phyloP scores from a whole-genome alignment of 2,329 filamentous ascomycete species.

The Colletotrichum sp. region DNA sequence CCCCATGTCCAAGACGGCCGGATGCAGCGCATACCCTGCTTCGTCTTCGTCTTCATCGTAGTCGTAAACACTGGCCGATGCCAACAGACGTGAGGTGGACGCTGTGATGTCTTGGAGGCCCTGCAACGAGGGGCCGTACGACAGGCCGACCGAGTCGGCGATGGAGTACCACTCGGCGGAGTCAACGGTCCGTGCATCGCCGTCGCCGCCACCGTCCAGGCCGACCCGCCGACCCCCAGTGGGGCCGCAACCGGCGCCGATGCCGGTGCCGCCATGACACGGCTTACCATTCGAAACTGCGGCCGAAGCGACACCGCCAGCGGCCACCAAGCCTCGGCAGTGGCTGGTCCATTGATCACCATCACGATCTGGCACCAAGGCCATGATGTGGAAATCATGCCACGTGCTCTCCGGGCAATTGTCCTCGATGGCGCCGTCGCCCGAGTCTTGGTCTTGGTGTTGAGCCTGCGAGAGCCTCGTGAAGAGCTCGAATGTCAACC shows the following conservation, averaged over 20 bases:
- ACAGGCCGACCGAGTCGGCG: background rate
- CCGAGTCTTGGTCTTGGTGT: background rate
- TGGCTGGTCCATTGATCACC: background rate
- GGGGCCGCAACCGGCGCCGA: background rate
- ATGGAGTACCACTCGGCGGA: background rate
- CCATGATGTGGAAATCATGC: background rate
- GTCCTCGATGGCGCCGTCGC: background rate
- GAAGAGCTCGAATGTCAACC: background rate
- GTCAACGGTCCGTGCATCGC: background rate
- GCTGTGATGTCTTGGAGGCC: background rate
- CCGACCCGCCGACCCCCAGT: rapidly evolving
- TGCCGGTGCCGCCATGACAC: background rate
- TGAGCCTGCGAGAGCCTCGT: background rate
- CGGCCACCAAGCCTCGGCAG: background rate
- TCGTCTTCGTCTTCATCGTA: background rate
- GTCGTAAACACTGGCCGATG: background rate
- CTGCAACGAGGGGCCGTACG: background rate
- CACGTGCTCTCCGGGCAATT: background rate
- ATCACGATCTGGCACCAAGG: background rate
- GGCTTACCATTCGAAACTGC: background rate
- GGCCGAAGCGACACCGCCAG: background rate
- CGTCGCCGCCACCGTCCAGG: background rate
- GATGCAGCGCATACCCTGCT: background rate
- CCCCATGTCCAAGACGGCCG: background rate
- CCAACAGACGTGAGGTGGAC: background rate